Base-by-base conservation (phyloP, 371 early-diverging fungal species). In the Syncephalastrum monosporum region DNA sequence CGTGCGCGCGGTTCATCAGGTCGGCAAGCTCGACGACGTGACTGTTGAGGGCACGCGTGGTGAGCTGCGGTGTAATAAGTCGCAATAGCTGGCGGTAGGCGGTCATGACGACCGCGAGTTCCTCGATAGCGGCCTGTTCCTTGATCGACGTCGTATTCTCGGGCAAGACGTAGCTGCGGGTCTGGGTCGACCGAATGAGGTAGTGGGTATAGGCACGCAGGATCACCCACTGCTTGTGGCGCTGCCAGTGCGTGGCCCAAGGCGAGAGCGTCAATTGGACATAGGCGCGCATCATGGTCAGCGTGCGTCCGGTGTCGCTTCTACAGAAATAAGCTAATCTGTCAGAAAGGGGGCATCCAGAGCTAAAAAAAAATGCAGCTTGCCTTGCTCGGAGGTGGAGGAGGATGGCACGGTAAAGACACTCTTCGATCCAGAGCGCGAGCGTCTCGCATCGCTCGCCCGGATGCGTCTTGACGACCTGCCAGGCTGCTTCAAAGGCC, bases 401-500 rank as follows among this genome's bases (percentile, higher is more conserved):
- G 54, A 87, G 57, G 3, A 82, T 67, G 5, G 79, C 75, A 21
- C 87, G 78, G 61, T 87, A 89, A 54, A 89, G 69, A 27, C 86
- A 86, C 44, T 85, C 85, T 50, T 90, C 88, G 6, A 82, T 55
- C 89, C 90, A 90, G 56, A 71, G 71, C 7, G 69, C 64, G 53
- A 85, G 67, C 58, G 84, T 81, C 25, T 81, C 85, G 44, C 69
- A 57, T 23, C 69, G 67, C 53, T 84, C 85, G n/a, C 61, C 48
- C 47, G 81, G 66, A 55, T 77, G 67, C 29, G 71, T 57, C 6
- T 72, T 68, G 10, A 78, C 69, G 3, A 79, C 71, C 17, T 51
- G 41, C 47, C 79, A 62, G 13, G 81, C 88, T 38, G 72, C 64
- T 13, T 82, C 77, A 54, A 87, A 89, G 1, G 72, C 66, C 4